A percentile compares a stretch with the other conserved stretches of the same genome.
Conservation (phyloP, 2,329 filamentous ascomycete species). For the Ophiocordyceps camponoti-saundersi region DNA sequence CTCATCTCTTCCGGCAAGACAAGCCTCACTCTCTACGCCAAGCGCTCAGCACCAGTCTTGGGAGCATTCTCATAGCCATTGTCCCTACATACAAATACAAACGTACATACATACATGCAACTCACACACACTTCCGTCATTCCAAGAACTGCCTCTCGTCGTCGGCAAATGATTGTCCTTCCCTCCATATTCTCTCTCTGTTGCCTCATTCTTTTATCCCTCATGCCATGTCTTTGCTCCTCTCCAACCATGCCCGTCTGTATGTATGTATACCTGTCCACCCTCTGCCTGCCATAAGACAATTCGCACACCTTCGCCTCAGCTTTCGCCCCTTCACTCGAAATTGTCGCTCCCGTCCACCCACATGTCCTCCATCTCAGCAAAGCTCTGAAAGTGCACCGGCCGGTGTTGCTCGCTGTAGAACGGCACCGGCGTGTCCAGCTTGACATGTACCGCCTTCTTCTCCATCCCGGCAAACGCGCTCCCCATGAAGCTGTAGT, state of each 20-base stretch:
- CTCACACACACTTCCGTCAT: not conserved
- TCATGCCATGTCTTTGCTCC: not conserved
- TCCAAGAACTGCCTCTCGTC: not conserved
- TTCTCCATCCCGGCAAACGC: constrained; percentile 80
- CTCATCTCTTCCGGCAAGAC: no score
- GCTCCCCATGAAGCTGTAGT: constrained; percentile 95
- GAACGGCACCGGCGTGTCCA: constrained; percentile 79
- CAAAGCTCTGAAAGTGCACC: constrained; percentile 93
- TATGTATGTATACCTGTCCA: not conserved
- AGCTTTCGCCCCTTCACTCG: constrained; percentile 37
- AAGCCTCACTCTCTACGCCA: no score
- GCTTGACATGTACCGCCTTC: constrained; percentile 77
- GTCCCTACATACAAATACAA: not conserved
- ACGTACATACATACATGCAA: not conserved
- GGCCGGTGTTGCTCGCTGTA: constrained; percentile 88
- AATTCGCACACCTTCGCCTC: not conserved
- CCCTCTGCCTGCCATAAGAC: not conserved
- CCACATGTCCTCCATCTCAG: constrained; percentile 92
- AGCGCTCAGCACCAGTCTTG: no score
- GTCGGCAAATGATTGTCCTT: not conserved
- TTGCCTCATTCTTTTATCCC: not conserved
- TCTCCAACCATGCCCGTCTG: not conserved
- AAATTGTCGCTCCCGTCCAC: constrained; percentile 89
- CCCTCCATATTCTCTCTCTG: not conserved
- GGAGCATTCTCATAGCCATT: not conserved